Conservation (phyloP, 306 rosid genomes). For the Sesbania bispinosa region DNA sequence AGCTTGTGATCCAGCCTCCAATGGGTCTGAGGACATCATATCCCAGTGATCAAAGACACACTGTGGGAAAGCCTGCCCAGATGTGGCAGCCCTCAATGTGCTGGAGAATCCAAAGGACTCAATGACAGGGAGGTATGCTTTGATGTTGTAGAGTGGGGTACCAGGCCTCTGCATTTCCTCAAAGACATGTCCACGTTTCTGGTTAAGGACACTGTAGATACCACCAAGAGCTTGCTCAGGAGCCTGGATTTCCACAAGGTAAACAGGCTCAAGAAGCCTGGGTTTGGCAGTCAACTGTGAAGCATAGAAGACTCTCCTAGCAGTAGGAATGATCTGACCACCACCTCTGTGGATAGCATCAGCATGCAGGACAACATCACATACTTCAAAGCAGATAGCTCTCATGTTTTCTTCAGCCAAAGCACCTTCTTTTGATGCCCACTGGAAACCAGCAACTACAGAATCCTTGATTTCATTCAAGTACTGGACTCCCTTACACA, state of each 20-base stretch:
- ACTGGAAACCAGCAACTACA: conserved; percentile 76
- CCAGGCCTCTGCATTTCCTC: conserved; percentile 82
- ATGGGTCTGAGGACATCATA: conserved; percentile 79
- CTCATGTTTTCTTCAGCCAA: conserved; percentile 84
- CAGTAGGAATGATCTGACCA: conserved; percentile 84
- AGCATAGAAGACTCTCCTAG: conserved; percentile 74
- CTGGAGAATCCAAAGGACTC: conserved; percentile 84
- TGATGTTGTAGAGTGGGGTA: conserved; percentile 77
- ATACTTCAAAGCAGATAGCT: conserved; percentile 68
- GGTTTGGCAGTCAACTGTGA: conserved; percentile 75
- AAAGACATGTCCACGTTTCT: conserved; percentile 75
- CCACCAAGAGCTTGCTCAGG: conserved; percentile 86
- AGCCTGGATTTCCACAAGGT: conserved; percentile 81
- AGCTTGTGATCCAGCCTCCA: conserved; percentile 77
- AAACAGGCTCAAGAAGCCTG: conserved; percentile 81
- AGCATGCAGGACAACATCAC: conserved; percentile 75
- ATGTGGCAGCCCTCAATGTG: conserved; percentile 78
- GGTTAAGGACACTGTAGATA: conserved; percentile 76
- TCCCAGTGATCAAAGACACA: conserved; percentile 97
- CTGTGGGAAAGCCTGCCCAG: conserved; percentile 96
- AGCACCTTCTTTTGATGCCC: conserved; percentile 91
- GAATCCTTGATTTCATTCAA: conserved; percentile 83
- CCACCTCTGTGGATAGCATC: conserved; percentile 90
- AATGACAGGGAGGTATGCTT: conserved; percentile 67
- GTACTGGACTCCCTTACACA: conserved; percentile 88